These are phyloP conservation scores for Diaporthe batatas DNA, from an alignment of 2,329 filamentous ascomycete species.

Conservation along the genomic window DNA sequence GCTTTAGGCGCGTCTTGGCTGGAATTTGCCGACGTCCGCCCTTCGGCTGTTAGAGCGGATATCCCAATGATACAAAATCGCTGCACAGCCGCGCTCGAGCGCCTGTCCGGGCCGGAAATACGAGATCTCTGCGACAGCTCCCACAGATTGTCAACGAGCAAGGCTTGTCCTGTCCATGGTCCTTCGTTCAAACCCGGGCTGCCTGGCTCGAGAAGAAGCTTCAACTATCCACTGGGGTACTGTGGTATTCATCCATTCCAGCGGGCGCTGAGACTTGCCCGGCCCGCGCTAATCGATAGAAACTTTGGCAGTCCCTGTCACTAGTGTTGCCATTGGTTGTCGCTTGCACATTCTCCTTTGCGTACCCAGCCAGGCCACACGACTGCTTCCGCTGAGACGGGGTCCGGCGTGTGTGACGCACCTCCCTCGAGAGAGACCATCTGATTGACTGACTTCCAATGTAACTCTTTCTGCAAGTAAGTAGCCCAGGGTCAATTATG, in stretches of 20 bases:
- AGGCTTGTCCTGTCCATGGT: not conserved
- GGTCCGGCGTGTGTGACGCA: conserved; percentile 20
- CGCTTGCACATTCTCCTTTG: conserved; percentile 22
- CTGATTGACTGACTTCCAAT: conserved; percentile 15
- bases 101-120: conserved; percentile 29
- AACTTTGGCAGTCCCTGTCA: conserved; percentile 37
- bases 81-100: conserved; percentile 36
- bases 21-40: not conserved
- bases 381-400: conserved; percentile 8
- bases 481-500: conserved; percentile 18
- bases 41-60: conserved; percentile 10
- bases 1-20: conserved; percentile 28
- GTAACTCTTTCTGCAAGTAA: conserved; percentile 27
- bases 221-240: not conserved
- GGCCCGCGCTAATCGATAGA: conserved; percentile 37
- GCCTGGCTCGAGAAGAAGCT: not conserved
- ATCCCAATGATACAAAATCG: conserved; percentile 21
- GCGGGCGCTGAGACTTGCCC: conserved; percentile 17
- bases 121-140: conserved; percentile 14
- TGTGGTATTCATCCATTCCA: not conserved
- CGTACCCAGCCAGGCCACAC: not conserved
- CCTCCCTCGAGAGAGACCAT: not conserved
- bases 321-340: conserved; percentile 31
- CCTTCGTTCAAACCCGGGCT: conserved; percentile 5
- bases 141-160: not conserved